Evolutionary conservation across 1,284 basidiomycete species (phyloP), one percentile per base, ranked within the genome.

Genomic region (Ganoderma resinaceum): DNA sequence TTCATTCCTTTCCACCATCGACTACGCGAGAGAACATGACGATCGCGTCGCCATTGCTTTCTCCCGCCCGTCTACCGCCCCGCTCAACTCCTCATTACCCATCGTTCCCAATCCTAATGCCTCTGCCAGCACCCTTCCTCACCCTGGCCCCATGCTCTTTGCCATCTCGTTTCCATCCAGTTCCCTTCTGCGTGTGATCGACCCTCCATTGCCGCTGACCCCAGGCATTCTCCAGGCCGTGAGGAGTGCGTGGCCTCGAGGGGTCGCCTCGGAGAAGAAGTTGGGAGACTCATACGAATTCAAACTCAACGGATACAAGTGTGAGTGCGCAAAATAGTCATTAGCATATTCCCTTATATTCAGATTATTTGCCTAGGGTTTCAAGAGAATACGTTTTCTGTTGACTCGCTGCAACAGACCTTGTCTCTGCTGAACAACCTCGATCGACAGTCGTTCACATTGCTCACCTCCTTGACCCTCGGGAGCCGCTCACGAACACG

Each of bases 191-290:
- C 89, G 91, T 61, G 92, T 93, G 63, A 88, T 94, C 63, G 84
- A 86, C 33, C 91, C 92, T 31, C 92, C 92, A 29, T 83, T 93
- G 35, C 86, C 90, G 71, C 86, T 87, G 43, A 94, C 92, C 8
- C 92, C 92, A 18, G 92, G 91, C 65, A 92, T 94, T 66, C 82
- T 94, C 26, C 89, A 91, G 76, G 89, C 91, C n/a, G 91, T 93
- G 18, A 85, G 92, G 68, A 85, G 83, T 12, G 87, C 92, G 23
- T 94, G 92, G 92, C 92, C 92, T 23, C 85, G 91, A 72, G 92
- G 92, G 26, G 90, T 93, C 16, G 86, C 90, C 9, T 87, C 87
- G 0, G 92, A 94, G 78, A 92, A 90, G 82, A 93, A 91, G 76
- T 82, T 92, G 1, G 89, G 87, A 12, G 88, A 91, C 40, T 86